phyloP scores from a whole-genome alignment of 2,329 filamentous ascomycete genomes.

The Lecanicillium sp. region DNA sequence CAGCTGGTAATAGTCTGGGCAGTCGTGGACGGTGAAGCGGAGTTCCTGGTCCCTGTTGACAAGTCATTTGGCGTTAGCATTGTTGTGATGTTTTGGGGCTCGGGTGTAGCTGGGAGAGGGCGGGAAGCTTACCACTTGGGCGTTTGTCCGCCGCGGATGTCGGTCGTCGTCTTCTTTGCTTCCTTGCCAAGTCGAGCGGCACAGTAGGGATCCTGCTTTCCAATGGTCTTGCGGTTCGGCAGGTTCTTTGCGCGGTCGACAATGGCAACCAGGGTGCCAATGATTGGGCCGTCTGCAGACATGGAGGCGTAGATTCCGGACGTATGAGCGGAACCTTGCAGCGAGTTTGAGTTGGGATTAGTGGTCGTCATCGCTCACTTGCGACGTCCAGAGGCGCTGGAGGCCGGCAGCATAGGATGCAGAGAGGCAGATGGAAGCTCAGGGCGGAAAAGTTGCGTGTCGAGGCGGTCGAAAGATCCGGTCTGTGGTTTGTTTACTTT shows the following conservation, averaged over 20 bases:
- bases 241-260: constrained; percentile 95
- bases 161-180: constrained; percentile 92
- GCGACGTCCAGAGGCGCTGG: constrained; percentile 7
- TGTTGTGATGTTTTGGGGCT: background rate
- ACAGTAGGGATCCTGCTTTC: constrained; percentile 97
- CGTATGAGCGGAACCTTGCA: constrained; percentile 61
- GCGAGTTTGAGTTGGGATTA: constrained; percentile 44
- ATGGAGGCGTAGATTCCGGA: constrained; percentile 93
- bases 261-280: constrained; percentile 86
- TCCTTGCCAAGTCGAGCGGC: constrained; percentile 90
- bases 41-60: constrained; percentile 84
- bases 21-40: constrained; percentile 92
- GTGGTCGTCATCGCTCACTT: constrained; percentile 34
- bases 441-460: background rate
- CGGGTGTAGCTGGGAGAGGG: background rate
- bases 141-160: constrained; percentile 89
- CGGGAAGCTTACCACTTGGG: constrained; percentile 66
- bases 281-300: constrained; percentile 83
- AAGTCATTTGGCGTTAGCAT: constrained; percentile 9
- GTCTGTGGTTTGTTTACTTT: background rate
- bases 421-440: too few species aligned
- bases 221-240: constrained; percentile 93
- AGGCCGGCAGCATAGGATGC: background rate
- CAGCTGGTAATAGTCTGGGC: constrained; percentile 88
- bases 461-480: background rate